These are phyloP conservation scores for Gymnopilus dilepis DNA, from an alignment of 768 basidiomycete species.

Conservation along the genomic window DNA sequence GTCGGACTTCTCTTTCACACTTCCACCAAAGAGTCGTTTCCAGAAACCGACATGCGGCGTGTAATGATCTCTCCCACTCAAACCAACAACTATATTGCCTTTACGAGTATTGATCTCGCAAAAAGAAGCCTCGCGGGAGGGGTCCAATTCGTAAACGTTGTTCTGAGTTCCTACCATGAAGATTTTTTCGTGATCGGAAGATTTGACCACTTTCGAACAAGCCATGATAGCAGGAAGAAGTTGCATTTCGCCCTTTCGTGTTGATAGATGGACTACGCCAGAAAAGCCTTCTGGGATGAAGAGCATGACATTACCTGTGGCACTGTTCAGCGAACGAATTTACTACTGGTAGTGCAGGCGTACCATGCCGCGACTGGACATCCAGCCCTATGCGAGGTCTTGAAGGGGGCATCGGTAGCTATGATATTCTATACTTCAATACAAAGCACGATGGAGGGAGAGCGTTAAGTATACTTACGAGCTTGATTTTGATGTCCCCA, in stretches of 20 bases:
- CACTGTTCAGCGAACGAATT: neutral
- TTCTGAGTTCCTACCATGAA: slow-evolving; percentile 40
- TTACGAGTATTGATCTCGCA: slow-evolving; percentile 42
- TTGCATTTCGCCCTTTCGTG: slow-evolving; percentile 36
- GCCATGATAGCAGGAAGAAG: slow-evolving; percentile 40
- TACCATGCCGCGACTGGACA: slow-evolving; percentile 40
- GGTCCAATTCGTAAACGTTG: slow-evolving; percentile 19
- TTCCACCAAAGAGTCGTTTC: slow-evolving; percentile 37
- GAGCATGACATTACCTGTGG: slow-evolving; percentile 40
- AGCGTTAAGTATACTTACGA: slow-evolving; percentile 37
- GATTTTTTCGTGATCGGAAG: slow-evolving; percentile 41
- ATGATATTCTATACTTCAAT: slow-evolving; percentile 4
- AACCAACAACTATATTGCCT: slow-evolving; percentile 48
- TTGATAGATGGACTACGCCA: slow-evolving; percentile 41
- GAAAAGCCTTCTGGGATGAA: slow-evolving; percentile 42
- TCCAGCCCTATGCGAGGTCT: slow-evolving; percentile 45
- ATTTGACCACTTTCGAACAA: slow-evolving; percentile 38
- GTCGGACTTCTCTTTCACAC: neutral
- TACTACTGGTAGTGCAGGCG: neutral
- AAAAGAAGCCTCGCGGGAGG: slow-evolving; percentile 38
- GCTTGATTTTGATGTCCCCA: slow-evolving; percentile 44
- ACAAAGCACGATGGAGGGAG: neutral
- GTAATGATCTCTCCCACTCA: slow-evolving; percentile 46
- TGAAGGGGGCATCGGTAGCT: slow-evolving; percentile 39
- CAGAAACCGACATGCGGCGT: slow-evolving; percentile 42